Base-by-base conservation (phyloP, 305 asterid genomes). In the Ajuga reptans region DNA sequence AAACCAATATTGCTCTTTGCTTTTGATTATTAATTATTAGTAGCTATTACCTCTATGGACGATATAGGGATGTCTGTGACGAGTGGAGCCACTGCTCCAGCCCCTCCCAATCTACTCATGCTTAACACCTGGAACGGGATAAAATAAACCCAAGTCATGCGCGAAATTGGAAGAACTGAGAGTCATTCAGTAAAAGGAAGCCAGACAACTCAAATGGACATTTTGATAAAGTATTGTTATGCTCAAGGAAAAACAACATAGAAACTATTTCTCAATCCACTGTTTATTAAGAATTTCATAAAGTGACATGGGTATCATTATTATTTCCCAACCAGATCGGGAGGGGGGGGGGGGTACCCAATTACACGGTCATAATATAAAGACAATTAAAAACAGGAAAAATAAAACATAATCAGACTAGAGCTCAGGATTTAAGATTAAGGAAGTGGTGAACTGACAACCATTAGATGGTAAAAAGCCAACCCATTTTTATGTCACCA, bases 41-140 rank as follows among this genome's bases (percentile, higher is more conserved):
- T 21, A 21, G 27, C 1, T 46, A 51, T 71, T 77, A 90, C 99
- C 95, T 89, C 95, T 33, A 85, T 81, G 1, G 92, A 83, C 45
- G 94, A 83, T 74, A 90, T 59, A 37, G 97, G 97, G 64, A 87
- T 85, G 71, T 93, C 99, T 39, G 96, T 87, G 79, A 87, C 97
- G 41, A 93, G 96, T 7, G 99, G 97, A 51, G 97, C 97, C 69
- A 89, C 99, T 3, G 97, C 96, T 27, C 95, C 96, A 49, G 95
- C 96, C 75, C 91, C 99, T 69, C 99, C 99, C 78, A 91, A 72
- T 88, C 99, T 85, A 78, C 99, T 94, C 95, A 94, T 89, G 84
- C 99, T 94, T 85, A 94, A 82, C 66, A 94, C 97, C 99, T 94
- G 87, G 65, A 84, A 73, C n/a, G n/a, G n/a, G 57, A 15, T 39